Base-by-base conservation (phyloP, 305 asterid genomes). In the Fraxinus latifolia region DNA sequence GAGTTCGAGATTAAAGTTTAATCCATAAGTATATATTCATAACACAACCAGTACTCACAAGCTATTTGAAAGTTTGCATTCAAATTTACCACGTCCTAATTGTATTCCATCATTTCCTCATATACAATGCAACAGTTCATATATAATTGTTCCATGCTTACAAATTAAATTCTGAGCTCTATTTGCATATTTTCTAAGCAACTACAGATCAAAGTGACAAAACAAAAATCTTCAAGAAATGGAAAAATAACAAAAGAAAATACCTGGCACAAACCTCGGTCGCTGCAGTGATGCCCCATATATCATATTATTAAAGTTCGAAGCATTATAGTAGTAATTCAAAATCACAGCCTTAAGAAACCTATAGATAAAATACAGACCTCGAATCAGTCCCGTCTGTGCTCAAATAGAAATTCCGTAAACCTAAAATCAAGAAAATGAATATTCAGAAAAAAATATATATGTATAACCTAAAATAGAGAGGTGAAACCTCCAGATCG, bases 221-320 rank as follows among this genome's bases (percentile, higher is more conserved):
- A 76, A 33, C 23, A 74, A 31, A 37, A 27, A 21, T 33, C 4
- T 37, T 32, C 68, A 19, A 14, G 17, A 15, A 62, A 79, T 50
- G 77, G 17, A 3, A 39, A 76, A 37, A 62, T 15, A 37, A 8
- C 8, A 6, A 70, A 34, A 77, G 15, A n/a, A 67, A 77, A 39
- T 89, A 95, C 98, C 98, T 91, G 97, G 93, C 77, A 95, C 97
- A 65, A 95, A 95, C 83, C 97, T 88, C 7, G 97, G 97, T 85
- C 98, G 84, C 85, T 95, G 98, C 86, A 95, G 74, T 34, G 97
- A 91, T 34, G 92, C 96, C 50, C 97, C 97, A 34, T 90, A 93
- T 71, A 91, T 83, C 83, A 83, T 82, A 79, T 96, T 95, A 80
- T 89, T 91, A 81, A 82, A 93, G 85, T 93, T 91, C 3, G 90